Base-by-base conservation (phyloP, 148 eudicot genomes). In the Simmondsia chinensis region DNA sequence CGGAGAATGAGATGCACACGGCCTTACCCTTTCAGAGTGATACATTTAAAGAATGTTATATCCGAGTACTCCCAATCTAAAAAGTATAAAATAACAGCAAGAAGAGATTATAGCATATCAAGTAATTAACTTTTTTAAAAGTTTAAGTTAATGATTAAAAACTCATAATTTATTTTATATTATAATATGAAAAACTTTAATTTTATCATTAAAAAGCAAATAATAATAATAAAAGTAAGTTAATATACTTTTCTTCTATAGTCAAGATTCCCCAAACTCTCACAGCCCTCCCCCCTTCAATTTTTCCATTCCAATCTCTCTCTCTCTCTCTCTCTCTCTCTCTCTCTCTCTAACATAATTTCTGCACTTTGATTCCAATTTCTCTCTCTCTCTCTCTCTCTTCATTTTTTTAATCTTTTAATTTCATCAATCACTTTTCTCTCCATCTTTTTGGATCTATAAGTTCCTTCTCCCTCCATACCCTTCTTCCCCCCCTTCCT, bases 401-500 rank as follows among this genome's bases (percentile, higher is more conserved):
- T 53, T 27, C 27, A 53, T n/a, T 18, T 2, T 37, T 27, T 48
- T 38, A 30, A 37, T 20, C 34, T 48, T 24, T 45, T 29, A 52
- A 26, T 52, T 52, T 60, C 52, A 42, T 11, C 4, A 27, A 26
- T 24, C 52, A 37, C 22, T n/a, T 3, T 22, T 13, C 13, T 8
- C 20, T 31, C 9, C 21, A 28, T 10, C 21, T 15, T 38, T 33
- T 33, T 45, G n/a, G 40, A 2, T 25, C 59, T 59, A 56, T 47
- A 57, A 60, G 32, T 25, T 51, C 31, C 57, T 30, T 5, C 22
- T 35, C 15, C 15, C 28, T 23, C 9, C 48, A 17, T 64, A 44
- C 18, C 14, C 29, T 39, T 26, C 19, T 43, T 38, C 19, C 46
- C 53, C 65, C 61, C 50, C 48, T 39, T 33, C 38, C 53, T 24